Evolutionary conservation across 208 protist genomes (phyloP).

Genomic region (Tetramitus jugosus): DNA sequence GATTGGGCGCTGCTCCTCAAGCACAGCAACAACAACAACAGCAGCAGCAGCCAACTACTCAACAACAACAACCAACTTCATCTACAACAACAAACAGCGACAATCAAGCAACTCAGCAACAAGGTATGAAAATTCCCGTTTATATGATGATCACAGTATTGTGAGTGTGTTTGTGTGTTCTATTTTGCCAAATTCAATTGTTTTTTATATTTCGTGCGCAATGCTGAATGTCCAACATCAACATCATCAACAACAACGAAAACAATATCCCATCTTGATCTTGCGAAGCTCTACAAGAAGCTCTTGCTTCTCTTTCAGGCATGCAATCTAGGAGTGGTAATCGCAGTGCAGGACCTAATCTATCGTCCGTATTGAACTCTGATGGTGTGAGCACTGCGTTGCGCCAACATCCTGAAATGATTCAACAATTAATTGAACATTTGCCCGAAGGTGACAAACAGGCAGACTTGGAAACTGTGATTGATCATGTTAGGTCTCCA

Average conservation of each 20-base stretch:
- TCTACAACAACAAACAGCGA: not conserved
- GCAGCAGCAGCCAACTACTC: not conserved
- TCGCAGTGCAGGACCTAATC: not conserved
- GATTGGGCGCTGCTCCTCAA: not conserved
- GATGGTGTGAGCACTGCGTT: not conserved
- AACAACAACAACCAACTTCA: slow-evolving; percentile 8
- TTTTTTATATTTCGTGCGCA: too few species aligned
- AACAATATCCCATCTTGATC: not conserved
- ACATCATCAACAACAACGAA: not conserved
- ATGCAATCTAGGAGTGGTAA: not conserved
- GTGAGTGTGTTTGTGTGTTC: too few species aligned
- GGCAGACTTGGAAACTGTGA: not conserved
- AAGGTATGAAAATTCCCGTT: too few species aligned
- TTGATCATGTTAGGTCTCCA: not conserved
- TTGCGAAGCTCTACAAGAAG: not conserved
- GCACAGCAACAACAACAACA: too few species aligned
- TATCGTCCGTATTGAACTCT: not conserved
- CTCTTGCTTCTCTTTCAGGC: not conserved
- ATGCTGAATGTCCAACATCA: too few species aligned
- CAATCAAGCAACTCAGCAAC: not conserved
- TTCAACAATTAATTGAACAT: not conserved
- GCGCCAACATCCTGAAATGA: not conserved
- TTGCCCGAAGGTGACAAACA: slow-evolving; percentile 7
- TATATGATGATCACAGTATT: too few species aligned
- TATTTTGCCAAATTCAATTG: too few species aligned